Evolutionary conservation across 768 basidiomycete genomes (phyloP).

Genomic region (Pulveroboletus ravenelii): DNA sequence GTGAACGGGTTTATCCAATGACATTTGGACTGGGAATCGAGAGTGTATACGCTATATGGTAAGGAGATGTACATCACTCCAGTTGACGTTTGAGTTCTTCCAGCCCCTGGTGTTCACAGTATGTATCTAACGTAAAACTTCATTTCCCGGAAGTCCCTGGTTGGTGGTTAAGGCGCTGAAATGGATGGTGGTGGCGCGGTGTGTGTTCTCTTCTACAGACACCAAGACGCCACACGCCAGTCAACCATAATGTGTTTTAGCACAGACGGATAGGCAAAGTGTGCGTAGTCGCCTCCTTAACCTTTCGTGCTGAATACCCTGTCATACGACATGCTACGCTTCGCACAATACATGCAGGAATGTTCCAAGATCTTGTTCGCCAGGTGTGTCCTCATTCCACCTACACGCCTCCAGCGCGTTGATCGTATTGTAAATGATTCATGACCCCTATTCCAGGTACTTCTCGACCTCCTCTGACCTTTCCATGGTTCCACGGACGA

Average conservation of each 20-base stretch:
- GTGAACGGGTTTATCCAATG: no score
- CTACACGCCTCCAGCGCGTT: not conserved
- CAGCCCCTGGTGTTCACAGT: not conserved
- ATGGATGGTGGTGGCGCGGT: slow-evolving; percentile 81
- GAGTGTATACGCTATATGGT: no score
- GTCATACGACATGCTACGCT: slow-evolving; percentile 64
- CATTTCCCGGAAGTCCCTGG: slow-evolving; percentile 67
- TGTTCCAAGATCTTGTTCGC: slow-evolving; percentile 87
- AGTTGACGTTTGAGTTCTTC: no score
- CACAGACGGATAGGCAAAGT: slow-evolving; percentile 52
- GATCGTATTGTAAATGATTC: not conserved
- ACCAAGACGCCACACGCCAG: slow-evolving; percentile 65
- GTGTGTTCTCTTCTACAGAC: slow-evolving; percentile 27
- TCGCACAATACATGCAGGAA: slow-evolving; percentile 68
- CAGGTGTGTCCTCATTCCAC: slow-evolving; percentile 43
- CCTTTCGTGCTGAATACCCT: not conserved
- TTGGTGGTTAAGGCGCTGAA: slow-evolving; percentile 77
- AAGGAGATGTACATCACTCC: no score
- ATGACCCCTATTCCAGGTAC: slow-evolving; percentile 45
- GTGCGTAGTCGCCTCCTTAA: slow-evolving; percentile 38
- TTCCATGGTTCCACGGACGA: slow-evolving; percentile 74
- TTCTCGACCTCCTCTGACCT: slow-evolving; percentile 75
- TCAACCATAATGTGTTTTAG: slow-evolving; percentile 55
- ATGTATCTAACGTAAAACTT: not conserved
- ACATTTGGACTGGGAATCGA: no score